phyloP scores from a whole-genome alignment of 179 eudicot genomes.

The Spergularia azorica region DNA sequence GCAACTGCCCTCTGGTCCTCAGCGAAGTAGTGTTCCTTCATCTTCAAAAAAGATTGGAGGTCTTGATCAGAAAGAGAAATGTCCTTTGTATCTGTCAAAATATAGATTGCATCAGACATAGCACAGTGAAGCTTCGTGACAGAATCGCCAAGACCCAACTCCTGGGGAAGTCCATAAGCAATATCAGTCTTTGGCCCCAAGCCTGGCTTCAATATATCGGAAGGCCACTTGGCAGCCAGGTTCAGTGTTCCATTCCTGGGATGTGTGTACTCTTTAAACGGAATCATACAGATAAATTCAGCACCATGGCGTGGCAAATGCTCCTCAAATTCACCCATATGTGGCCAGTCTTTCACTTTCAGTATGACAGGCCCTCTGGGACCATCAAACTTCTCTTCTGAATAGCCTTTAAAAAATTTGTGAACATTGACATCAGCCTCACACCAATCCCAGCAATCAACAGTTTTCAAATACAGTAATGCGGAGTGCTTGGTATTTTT shows the following conservation, averaged over 20 bases:
- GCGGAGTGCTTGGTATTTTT: conserved; percentile 21
- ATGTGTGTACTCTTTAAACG: conserved; percentile 66
- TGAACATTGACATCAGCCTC: conserved; percentile 54
- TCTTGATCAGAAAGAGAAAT: not conserved
- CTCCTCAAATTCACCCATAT: conserved; percentile 47
- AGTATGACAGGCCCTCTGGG: conserved; percentile 49
- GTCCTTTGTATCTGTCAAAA: conserved; percentile 55
- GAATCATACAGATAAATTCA: conserved; percentile 57
- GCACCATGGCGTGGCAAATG: conserved; percentile 56
- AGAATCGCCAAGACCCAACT: conserved; percentile 72
- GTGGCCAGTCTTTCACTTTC: conserved; percentile 64
- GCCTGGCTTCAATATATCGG: conserved; percentile 36
- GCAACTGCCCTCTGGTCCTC: conserved; percentile 42
- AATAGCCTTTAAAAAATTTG: conserved; percentile 50
- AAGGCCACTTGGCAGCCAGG: conserved; percentile 47
- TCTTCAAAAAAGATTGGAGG: conserved; percentile 15
- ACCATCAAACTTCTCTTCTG: conserved; percentile 21
- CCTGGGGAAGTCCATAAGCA: conserved; percentile 62
- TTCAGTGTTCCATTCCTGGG: conserved; percentile 51
- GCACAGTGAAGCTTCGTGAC: conserved; percentile 69
- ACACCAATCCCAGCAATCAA: conserved; percentile 66
- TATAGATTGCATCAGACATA: conserved; percentile 71
- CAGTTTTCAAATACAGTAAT: conserved; percentile 36
- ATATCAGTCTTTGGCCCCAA: conserved; percentile 67
- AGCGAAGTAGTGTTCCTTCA: conserved; percentile 30